Percentiles rank a stretch among this genome's conserved stretches.
phyloP scores from a whole-genome alignment of 225 moss, liverwort and hornwort genomes.

The Asterella californica region DNA sequence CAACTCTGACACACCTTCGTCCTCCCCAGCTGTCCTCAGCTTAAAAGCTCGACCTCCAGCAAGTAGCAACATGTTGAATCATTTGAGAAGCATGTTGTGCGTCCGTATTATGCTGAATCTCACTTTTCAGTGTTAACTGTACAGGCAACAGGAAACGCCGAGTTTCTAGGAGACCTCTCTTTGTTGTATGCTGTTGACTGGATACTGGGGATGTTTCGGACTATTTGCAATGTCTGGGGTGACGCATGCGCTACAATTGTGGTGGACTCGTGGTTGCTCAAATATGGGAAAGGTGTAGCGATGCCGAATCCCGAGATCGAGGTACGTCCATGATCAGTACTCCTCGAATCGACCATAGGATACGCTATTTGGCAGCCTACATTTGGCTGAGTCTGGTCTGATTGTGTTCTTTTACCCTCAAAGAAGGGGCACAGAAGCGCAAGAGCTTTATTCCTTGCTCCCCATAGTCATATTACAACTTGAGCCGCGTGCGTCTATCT shows the following conservation, averaged over 20 bases:
- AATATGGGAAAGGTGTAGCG: conserved; percentile 11
- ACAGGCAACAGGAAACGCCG: conserved; percentile 28
- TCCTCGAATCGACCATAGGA: too few relatives aligned
- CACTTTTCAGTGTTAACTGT: background rate
- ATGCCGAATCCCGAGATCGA: background rate
- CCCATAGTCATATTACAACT: too few relatives aligned
- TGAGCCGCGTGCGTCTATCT: too few relatives aligned
- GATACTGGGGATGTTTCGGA: conserved; percentile 33
- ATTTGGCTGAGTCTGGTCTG: too few relatives aligned
- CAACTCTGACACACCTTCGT: too few relatives aligned
- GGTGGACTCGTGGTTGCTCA: conserved; percentile 22
- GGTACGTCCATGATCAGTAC: background rate
- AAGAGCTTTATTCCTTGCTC: too few relatives aligned
- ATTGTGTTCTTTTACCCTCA: background rate
- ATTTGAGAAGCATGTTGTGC: too few relatives aligned
- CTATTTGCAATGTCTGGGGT: conserved; percentile 29
- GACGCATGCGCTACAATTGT: conserved; percentile 30
- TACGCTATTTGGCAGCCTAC: too few relatives aligned
- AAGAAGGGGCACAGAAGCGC: background rate
- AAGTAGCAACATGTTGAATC: too few relatives aligned
- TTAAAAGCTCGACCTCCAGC: too few relatives aligned
- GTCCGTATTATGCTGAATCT: background rate
- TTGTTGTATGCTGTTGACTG: conserved; percentile 31
- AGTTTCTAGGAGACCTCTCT: conserved; percentile 24
- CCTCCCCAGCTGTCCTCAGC: too few relatives aligned